A percentile compares a stretch with the other conserved stretches of the same genome.
Evolutionary conservation across 192 early-diverging fungal species (phyloP).

Genomic region (Oehlia diaphana): DNA sequence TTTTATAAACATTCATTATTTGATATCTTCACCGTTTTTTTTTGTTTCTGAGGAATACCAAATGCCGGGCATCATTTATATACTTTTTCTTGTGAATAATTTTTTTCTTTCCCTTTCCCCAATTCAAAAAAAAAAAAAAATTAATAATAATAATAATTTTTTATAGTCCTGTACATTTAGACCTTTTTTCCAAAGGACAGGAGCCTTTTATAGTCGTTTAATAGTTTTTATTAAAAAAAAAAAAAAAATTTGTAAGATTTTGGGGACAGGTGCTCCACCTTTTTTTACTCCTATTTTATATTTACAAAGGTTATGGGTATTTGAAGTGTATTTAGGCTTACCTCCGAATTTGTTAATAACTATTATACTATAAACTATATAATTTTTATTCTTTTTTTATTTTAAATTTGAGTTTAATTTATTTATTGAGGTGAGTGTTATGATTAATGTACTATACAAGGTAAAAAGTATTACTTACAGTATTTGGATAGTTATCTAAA

Average conservation of each 20-base stretch:
- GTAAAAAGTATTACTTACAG: no score
- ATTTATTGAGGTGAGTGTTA: background rate
- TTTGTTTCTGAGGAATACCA: background rate
- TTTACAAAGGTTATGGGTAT: background rate
- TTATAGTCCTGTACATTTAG: constrained; percentile 8
- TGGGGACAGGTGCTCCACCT: constrained; percentile 29
- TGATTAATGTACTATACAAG: background rate
- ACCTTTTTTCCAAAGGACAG: constrained; percentile 12
- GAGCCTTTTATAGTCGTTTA: constrained; percentile 10
- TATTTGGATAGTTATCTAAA: no score
- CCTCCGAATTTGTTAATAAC: background rate
- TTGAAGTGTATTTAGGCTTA: background rate
- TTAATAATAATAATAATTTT: background rate
- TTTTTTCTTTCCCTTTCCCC: background rate
- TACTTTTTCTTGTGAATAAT: constrained; percentile 28
- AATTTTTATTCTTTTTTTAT: constrained; percentile 5
- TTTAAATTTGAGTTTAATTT: background rate
- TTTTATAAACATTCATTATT: background rate
- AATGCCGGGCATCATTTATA: constrained; percentile 3
- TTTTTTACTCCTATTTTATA: constrained; percentile 1
- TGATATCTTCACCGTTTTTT: background rate
- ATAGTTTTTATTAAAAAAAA: background rate
- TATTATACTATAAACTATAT: background rate
- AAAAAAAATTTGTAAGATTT: background rate
- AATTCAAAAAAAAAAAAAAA: background rate